Evolutionary conservation across 495 filamentous ascomycete species (phyloP), one percentile per base, ranked within the genome.

Genomic region (Pyrenula massariospora): DNA sequence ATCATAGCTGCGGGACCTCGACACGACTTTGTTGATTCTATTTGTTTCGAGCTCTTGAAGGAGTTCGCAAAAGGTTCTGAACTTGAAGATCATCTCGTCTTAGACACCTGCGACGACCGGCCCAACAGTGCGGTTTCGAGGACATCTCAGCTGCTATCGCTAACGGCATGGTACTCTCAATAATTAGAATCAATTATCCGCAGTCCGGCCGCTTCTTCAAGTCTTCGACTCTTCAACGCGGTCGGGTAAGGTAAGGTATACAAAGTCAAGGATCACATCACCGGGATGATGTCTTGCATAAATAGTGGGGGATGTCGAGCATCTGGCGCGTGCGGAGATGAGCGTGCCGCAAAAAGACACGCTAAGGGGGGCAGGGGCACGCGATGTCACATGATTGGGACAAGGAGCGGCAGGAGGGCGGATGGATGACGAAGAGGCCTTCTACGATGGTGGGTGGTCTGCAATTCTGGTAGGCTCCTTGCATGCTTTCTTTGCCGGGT

Each of bases 61-160:
- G 20, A 88, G 66, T 59, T 84, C 80, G 68, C 83, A 85, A 12
- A 86, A 63, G 51, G 72, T 68, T 8, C 71, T 62, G 64, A 86
- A 88, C 3, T 73, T 77, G 69, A 88, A 79, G 12, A 78, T 76
- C 84, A 87, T 86, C 50, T 8, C 19, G 19, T 8, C 5, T 5
- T 21, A 8, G 50, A 52, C 20, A 52, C 31, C 31, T 42, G 8
- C 31, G 31, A 42, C 31, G 31, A 5, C 31, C 8, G 19, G 8
- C 10, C 8, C 19, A 52, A 52, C 8, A 52, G 8, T 52, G 50
- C 22, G 19, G 22, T 52, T 8, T 24, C 19, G 50, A 20, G 8
- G 10, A 20, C n/a, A 52, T 20, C n/a, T 10, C n/a, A 19, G 50
- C 50, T 52, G 50, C 20, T 8, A 20, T 52, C 19, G 8, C 20